Conservation (phyloP, 208 protist genomes). For the Leishmania lainsoni region DNA sequence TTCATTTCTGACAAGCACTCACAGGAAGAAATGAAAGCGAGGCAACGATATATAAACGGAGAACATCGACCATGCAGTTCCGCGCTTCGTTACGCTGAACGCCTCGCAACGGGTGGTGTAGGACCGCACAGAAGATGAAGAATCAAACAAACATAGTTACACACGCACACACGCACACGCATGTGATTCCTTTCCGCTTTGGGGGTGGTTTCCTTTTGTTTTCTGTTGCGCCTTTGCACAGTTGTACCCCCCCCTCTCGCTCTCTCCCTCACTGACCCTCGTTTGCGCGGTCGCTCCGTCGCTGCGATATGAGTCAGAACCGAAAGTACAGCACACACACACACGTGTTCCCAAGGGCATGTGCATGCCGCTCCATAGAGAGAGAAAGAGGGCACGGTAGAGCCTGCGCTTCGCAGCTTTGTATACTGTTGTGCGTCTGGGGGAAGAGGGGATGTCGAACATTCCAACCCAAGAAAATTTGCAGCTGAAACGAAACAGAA, state of each 20-base stretch:
- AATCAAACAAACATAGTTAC: background rate
- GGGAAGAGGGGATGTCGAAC: background rate
- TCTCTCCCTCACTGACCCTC: background rate
- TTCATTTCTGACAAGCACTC: background rate
- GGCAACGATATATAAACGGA: background rate
- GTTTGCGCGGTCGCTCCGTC: background rate
- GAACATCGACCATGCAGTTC: background rate
- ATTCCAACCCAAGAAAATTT: background rate
- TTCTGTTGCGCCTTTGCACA: background rate
- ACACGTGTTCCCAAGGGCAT: background rate
- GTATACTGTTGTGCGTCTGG: background rate
- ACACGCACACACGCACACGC: background rate
- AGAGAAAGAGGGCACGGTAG: background rate
- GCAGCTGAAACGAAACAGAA: conserved; percentile 6
- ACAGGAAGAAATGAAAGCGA: background rate
- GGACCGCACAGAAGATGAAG: background rate
- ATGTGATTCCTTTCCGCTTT: background rate
- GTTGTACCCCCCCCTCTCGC: background rate
- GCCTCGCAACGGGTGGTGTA: background rate
- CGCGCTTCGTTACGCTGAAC: background rate
- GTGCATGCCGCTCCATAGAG: background rate
- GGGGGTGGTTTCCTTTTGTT: background rate
- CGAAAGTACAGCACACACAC: background rate
- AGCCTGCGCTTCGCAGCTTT: background rate
- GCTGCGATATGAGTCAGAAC: background rate